phyloP scores from a whole-genome alignment of 257 asterid genomes.

The Nicotiana noctiflora region DNA sequence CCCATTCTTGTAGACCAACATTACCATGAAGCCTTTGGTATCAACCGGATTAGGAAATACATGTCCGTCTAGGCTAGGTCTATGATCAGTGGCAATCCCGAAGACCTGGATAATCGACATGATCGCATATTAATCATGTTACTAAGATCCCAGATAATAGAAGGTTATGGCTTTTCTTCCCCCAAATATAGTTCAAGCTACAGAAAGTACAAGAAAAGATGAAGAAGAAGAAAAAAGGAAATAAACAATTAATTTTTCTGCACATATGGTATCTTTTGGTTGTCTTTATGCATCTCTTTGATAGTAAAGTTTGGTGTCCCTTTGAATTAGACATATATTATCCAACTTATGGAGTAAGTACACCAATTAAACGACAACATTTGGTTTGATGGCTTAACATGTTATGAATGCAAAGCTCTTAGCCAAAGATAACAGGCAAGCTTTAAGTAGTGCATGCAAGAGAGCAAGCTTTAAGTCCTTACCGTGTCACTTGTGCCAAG shows the following conservation, averaged over 20 bases:
- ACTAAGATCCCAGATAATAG: not conserved
- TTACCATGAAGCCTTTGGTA: conserved; percentile 70
- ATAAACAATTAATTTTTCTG: not conserved
- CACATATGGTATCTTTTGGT: not conserved
- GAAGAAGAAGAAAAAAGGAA: not conserved
- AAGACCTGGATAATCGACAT: conserved; percentile 40
- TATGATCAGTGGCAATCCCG: conserved; percentile 67
- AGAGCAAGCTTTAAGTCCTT: conserved; percentile 19
- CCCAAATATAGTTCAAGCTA: not conserved
- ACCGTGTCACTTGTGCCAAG: conserved; percentile 98
- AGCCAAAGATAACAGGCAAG: not conserved
- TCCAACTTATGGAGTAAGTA: not conserved
- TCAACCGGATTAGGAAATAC: conserved; percentile 95
- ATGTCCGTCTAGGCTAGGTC: conserved; percentile 82
- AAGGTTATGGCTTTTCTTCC: not conserved
- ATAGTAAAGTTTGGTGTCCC: not conserved
- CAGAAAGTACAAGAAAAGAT: not conserved
- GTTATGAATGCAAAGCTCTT: not conserved
- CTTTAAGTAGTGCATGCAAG: not conserved
- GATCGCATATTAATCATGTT: not conserved
- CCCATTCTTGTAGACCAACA: conserved; percentile 88
- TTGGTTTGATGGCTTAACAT: not conserved
- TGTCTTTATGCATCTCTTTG: not conserved
- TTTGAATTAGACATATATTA: not conserved
- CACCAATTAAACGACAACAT: not conserved